These are phyloP conservation scores for Colletotrichum sansevieriae DNA, from an alignment of 2,329 filamentous ascomycete genomes.

Conservation along the genomic window DNA sequence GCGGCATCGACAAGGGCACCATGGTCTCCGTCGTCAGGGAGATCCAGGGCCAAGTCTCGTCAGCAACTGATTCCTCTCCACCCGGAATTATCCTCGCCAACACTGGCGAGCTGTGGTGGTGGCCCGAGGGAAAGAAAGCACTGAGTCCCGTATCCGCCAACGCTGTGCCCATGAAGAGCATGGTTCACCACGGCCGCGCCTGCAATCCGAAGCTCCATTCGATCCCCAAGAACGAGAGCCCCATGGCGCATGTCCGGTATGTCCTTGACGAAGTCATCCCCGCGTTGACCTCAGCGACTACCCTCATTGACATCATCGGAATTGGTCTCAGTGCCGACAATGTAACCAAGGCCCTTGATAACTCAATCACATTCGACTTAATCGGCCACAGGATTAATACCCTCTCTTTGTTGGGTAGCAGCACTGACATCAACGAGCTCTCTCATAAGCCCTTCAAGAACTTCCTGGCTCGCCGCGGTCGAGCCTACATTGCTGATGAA, in stretches of 20 bases:
- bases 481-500: slow-evolving; percentile 70
- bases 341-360: slow-evolving; percentile 69
- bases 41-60: slow-evolving; percentile 54
- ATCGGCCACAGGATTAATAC: slow-evolving; percentile 60
- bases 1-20: slow-evolving; percentile 79
- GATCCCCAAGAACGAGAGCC: slow-evolving; percentile 70
- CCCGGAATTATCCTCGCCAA: slow-evolving; percentile 83
- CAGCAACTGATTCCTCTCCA: slow-evolving; percentile 49
- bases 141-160: slow-evolving; percentile 71
- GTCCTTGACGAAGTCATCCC: slow-evolving; percentile 75
- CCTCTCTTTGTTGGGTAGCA: slow-evolving; percentile 64
- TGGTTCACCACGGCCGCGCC: slow-evolving; percentile 68
- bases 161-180: slow-evolving; percentile 71
- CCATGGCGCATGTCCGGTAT: slow-evolving; percentile 72
- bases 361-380: slow-evolving; percentile 62
- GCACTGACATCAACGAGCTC: slow-evolving; percentile 55
- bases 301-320: slow-evolving; percentile 77
- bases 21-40: slow-evolving; percentile 72
- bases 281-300: slow-evolving; percentile 59
- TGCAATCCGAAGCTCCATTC: slow-evolving; percentile 69
- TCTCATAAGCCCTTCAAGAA: slow-evolving; percentile 58
- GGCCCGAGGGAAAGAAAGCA: slow-evolving; percentile 70
- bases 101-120: slow-evolving; percentile 82
- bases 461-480: slow-evolving; percentile 68
- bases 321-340: slow-evolving; percentile 75